These are phyloP conservation scores for Stereocaulon alpinum DNA, from an alignment of 495 filamentous ascomycete species.

Conservation along the genomic window DNA sequence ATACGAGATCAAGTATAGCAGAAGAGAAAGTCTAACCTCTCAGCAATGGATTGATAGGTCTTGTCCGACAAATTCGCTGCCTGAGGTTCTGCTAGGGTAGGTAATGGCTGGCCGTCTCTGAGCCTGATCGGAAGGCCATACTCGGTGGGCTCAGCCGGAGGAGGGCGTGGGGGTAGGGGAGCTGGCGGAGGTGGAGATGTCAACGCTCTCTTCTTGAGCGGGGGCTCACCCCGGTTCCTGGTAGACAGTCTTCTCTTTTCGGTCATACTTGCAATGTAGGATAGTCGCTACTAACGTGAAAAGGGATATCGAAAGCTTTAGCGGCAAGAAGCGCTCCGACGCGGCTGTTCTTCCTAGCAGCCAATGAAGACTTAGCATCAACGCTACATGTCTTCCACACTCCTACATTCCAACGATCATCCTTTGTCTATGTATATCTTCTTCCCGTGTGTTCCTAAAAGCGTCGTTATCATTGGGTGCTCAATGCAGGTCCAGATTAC, in stretches of 20 bases:
- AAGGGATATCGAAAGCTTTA: not conserved
- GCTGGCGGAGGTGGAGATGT: conserved; percentile 15
- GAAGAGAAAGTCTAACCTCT: conserved; percentile 51
- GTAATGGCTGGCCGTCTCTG: conserved; percentile 58
- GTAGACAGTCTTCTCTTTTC: conserved; percentile 21
- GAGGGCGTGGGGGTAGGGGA: conserved; percentile 11
- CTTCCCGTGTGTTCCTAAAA: not conserved
- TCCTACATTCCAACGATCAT: no score
- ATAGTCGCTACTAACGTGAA: not conserved
- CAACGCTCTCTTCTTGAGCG: conserved; percentile 24
- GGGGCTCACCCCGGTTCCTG: conserved; percentile 22
- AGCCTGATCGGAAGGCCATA: conserved; percentile 54
- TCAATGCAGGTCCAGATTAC: not conserved
- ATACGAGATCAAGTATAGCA: not conserved
- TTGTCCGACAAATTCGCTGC: conserved; percentile 47
- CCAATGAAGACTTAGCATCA: no score
- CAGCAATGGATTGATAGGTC: conserved; percentile 72
- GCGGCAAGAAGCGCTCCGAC: not conserved
- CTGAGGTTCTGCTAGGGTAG: conserved; percentile 62
- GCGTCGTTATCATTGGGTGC: not conserved
- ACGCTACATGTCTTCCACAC: no score
- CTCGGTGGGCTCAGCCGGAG: conserved; percentile 37
- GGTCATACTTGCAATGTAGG: not conserved
- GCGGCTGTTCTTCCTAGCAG: not conserved
- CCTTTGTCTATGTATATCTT: not conserved